A percentile compares a stretch with the other conserved stretches of the same genome.
Evolutionary conservation across 352 stramenopile species (phyloP).

Genomic region (Phytophthora aleatoria): DNA sequence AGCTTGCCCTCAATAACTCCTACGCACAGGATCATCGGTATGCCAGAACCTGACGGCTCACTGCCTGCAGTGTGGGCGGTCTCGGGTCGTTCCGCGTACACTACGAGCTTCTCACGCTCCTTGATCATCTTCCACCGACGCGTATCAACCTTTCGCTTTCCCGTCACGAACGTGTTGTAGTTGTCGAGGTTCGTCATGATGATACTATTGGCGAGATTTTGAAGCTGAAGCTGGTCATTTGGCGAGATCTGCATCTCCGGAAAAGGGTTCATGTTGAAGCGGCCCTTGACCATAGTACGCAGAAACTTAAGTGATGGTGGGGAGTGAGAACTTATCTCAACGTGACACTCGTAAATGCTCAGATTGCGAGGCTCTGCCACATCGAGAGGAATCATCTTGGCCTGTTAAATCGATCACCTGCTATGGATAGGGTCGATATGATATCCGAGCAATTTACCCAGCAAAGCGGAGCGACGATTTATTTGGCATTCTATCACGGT

Average conservation of each 20-base stretch:
- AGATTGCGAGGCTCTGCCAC: not conserved
- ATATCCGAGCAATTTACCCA: not conserved
- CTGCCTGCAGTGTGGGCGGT: not conserved
- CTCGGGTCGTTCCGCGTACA: not conserved
- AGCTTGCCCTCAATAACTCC: not conserved
- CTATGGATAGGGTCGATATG: not conserved
- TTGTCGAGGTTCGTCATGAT: not conserved
- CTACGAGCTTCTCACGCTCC: not conserved
- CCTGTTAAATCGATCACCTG: not conserved
- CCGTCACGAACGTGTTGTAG: not conserved
- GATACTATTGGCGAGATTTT: not conserved
- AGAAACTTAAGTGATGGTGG: no score
- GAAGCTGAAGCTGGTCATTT: not conserved
- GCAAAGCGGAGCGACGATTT: not conserved
- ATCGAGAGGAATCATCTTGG: not conserved
- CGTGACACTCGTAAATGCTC: not conserved
- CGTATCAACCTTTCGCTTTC: not conserved
- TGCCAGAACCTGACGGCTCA: not conserved
- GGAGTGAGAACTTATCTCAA: not conserved
- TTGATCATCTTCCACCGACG: not conserved
- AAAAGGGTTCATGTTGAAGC: not conserved
- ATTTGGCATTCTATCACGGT: no score
- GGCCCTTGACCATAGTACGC: not conserved
- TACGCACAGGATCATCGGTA: not conserved
- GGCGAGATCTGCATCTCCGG: not conserved